Evolutionary conservation across 73 alveolate species (phyloP), one percentile per base, ranked within the genome.

Genomic region (Diophrys appendiculata): DNA sequence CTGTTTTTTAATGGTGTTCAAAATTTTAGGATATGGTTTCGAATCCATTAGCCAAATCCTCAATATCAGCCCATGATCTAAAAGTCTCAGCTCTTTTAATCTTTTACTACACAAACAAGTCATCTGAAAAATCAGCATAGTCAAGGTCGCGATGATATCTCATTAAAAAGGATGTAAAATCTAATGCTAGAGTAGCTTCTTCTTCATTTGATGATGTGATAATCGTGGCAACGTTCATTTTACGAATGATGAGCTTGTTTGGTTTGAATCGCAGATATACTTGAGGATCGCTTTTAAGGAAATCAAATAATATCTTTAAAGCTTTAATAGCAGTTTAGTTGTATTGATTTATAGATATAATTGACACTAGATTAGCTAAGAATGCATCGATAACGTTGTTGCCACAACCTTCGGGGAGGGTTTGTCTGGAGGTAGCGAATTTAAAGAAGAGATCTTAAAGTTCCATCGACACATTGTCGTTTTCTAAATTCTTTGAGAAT

Each of bases 31-130:
- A 35, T 29, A 86, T 35, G 2, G 75, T 27, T 54, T 86, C 93
- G 72, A 33, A 86, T 11, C 93, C 93, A 75, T 86, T 78, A 54
- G 93, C 93, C 67, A 86, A 69, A 73, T 86, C 93, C 73, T 86
- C 93, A 35, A 86, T 86, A 52, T 86, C 93, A 1, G 87, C 89
- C 93, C 93, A 86, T 29, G 72, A 31, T 54, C 93, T 54, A 79
- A 53, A 86, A 28, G 68, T 80, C 69, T 86, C 93, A 0, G 93
- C 93, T 30, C 93, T 33, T 55, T 75, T 80, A 52, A 78, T 80
- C 86, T 60, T 78, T 29, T 69, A 52, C n/a, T 72, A 72, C 2
- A 80, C 78, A 25, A 30, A 68, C 31, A 35, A 65, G 54, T 86
- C 93, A 26, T 80, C 87, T 0, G 87, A 68, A 69, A 79, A 80